phyloP scores from a whole-genome alignment of 2,329 filamentous ascomycete species.

The Paradendryphiella salina region DNA sequence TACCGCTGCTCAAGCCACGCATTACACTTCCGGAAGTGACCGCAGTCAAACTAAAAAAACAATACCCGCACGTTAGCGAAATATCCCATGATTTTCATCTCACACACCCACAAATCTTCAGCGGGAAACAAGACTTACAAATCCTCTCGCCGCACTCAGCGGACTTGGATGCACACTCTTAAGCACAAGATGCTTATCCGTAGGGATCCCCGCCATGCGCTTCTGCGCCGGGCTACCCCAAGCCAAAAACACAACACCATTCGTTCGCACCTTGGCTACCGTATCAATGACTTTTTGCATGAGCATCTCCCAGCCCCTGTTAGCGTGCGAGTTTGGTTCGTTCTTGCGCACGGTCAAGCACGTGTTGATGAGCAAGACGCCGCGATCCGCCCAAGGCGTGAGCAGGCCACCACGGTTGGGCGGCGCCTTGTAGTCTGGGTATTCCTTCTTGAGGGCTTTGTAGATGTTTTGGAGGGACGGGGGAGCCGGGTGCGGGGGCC shows the following conservation, averaged over 20 bases:
- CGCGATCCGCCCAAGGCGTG: slow-evolving; percentile 90
- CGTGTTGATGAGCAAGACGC: slow-evolving; percentile 91
- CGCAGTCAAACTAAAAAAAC: slow-evolving; percentile 74
- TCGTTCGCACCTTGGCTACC: slow-evolving; percentile 73
- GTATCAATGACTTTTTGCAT: slow-evolving; percentile 90
- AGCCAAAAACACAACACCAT: slow-evolving; percentile 90
- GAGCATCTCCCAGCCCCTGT: slow-evolving; percentile 88
- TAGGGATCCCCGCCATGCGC: slow-evolving; percentile 73
- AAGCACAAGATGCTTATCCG: slow-evolving; percentile 75
- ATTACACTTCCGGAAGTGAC: slow-evolving; percentile 80
- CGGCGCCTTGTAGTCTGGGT: slow-evolving; percentile 75
- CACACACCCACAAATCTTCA: no score
- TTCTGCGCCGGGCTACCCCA: slow-evolving; percentile 88
- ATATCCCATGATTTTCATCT: background rate
- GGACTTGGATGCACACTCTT: slow-evolving; percentile 91
- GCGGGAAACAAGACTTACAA: slow-evolving; percentile 54
- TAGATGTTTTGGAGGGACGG: slow-evolving; percentile 95
- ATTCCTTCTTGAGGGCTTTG: slow-evolving; percentile 82
- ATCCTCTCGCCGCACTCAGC: slow-evolving; percentile 80
- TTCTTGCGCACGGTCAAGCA: slow-evolving; percentile 91
- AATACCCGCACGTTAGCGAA: slow-evolving; percentile 42
- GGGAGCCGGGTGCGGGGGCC: slow-evolving; percentile 82
- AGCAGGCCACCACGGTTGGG: slow-evolving; percentile 79
- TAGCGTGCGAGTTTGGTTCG: slow-evolving; percentile 81
- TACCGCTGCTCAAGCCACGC: slow-evolving; percentile 81